Percentiles rank a stretch among this genome's conserved stretches.
Evolutionary conservation across 768 basidiomycete genomes (phyloP).

Genomic region (Pleurotus pulmonarius): DNA sequence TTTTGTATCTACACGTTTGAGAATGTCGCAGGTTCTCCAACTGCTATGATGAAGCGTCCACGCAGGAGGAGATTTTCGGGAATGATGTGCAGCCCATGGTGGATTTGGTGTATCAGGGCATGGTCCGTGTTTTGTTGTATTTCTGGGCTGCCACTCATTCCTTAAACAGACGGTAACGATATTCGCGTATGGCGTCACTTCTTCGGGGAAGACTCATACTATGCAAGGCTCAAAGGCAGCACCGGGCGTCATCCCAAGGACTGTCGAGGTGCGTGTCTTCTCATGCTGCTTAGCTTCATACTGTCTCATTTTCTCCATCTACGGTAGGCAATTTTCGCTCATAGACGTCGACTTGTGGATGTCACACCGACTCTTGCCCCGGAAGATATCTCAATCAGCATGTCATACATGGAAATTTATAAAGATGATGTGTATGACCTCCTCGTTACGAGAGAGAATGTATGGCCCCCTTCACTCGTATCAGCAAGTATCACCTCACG

Average conservation of each 20-base stretch:
- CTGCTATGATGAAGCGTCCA: constrained; percentile 68
- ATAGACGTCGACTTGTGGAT: too few relatives aligned
- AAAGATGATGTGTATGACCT: constrained; percentile 91
- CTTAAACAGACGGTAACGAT: constrained; percentile 70
- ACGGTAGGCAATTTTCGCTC: too few relatives aligned
- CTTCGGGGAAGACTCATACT: constrained; percentile 88
- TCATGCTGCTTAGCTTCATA: background rate
- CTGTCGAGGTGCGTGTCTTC: constrained; percentile 52
- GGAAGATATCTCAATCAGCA: constrained; percentile 42
- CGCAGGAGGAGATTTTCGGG: constrained; percentile 74
- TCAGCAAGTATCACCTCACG: background rate
- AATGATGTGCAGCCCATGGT: constrained; percentile 75
- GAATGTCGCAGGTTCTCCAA: constrained; percentile 48
- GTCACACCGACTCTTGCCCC: background rate
- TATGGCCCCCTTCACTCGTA: constrained; percentile 27
- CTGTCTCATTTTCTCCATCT: too few relatives aligned
- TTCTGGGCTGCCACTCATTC: constrained; percentile 1
- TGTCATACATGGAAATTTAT: constrained; percentile 89
- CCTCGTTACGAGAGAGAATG: constrained; percentile 67
- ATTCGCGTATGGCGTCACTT: constrained; percentile 89
- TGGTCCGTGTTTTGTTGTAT: constrained; percentile 35
- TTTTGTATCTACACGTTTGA: too few relatives aligned
- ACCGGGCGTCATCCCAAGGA: constrained; percentile 85
- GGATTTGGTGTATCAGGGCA: constrained; percentile 72
- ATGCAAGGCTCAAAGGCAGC: constrained; percentile 78